Evolutionary conservation across 1,139 yeast genomes (phyloP).

Genomic region (Yamadazyma triangularis): DNA sequence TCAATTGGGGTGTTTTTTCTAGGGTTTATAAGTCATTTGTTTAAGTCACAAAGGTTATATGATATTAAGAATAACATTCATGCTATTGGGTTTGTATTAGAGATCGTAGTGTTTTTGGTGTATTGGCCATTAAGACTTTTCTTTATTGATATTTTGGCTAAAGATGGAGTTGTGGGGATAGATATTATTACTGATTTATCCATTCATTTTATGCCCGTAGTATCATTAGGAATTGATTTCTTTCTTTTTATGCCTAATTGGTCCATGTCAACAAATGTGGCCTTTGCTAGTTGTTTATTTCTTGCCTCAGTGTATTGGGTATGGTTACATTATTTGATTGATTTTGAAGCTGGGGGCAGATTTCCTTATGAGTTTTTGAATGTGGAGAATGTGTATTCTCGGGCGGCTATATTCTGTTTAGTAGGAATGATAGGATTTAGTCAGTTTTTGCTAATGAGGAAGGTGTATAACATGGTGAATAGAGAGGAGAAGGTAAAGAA

Average conservation of each 20-base stretch:
- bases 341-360: conserved; percentile 40
- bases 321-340: conserved; percentile 45
- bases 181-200: conserved; percentile 51
- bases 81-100: conserved; percentile 53
- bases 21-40: conserved; percentile 37
- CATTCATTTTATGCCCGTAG: conserved; percentile 57
- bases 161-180: conserved; percentile 30
- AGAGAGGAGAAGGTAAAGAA: too few species aligned
- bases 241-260: conserved; percentile 50
- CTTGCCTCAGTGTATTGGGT: conserved; percentile 51
- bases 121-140: conserved; percentile 66
- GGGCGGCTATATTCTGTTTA: conserved; percentile 45
- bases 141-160: conserved; percentile 34
- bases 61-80: conserved; percentile 35
- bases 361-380: conserved; percentile 69
- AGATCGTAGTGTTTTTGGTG: conserved; percentile 53
- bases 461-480: conserved; percentile 23
- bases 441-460: conserved; percentile 27
- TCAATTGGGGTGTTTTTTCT: conserved; percentile 42
- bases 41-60: conserved; percentile 19
- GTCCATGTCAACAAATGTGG: conserved; percentile 32
- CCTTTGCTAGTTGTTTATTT: conserved; percentile 31
- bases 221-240: conserved; percentile 49
- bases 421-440: conserved; percentile 45
- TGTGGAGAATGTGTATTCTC: conserved; percentile 37